phyloP scores from a whole-genome alignment of 2,329 filamentous ascomycete genomes.

The Pseudogymnoascus sp. region DNA sequence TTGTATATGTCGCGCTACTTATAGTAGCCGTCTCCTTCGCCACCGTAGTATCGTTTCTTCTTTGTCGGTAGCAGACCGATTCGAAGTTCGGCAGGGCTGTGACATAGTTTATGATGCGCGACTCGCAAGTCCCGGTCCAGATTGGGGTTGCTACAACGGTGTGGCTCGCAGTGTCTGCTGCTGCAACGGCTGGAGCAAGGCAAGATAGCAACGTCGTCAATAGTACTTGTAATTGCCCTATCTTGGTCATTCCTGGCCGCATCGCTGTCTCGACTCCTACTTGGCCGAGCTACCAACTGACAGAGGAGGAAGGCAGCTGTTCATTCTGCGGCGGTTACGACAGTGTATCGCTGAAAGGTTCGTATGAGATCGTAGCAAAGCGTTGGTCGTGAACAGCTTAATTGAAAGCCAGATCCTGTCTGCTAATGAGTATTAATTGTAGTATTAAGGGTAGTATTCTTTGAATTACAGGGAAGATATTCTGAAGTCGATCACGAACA shows the following conservation, averaged over 20 bases:
- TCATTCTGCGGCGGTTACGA: neutral
- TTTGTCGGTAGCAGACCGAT: slow-evolving; percentile 38
- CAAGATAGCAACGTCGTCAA: neutral
- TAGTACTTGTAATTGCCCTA: neutral
- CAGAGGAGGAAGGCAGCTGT: neutral
- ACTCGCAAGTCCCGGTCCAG: slow-evolving; percentile 38
- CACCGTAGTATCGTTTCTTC: neutral
- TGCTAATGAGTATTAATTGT: neutral
- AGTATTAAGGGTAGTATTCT: neutral
- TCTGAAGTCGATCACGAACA: neutral
- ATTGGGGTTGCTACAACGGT: neutral
- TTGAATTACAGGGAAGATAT: neutral
- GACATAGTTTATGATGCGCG: slow-evolving; percentile 71
- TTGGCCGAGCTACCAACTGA: slow-evolving; percentile 1
- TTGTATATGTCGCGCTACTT: slow-evolving; percentile 11
- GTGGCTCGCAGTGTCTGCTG: neutral
- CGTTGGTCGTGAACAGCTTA: neutral
- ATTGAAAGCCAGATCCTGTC: neutral
- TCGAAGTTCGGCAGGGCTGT: slow-evolving; percentile 70
- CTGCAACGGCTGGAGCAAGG: neutral
- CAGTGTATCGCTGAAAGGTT: neutral
- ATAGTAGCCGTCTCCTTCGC: slow-evolving; percentile 13
- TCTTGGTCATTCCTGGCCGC: neutral
- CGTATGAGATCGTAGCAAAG: neutral
- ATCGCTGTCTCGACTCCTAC: slow-evolving; percentile 7